Conservation (phyloP, 345 rosid species). For the Murraya koenigii region DNA sequence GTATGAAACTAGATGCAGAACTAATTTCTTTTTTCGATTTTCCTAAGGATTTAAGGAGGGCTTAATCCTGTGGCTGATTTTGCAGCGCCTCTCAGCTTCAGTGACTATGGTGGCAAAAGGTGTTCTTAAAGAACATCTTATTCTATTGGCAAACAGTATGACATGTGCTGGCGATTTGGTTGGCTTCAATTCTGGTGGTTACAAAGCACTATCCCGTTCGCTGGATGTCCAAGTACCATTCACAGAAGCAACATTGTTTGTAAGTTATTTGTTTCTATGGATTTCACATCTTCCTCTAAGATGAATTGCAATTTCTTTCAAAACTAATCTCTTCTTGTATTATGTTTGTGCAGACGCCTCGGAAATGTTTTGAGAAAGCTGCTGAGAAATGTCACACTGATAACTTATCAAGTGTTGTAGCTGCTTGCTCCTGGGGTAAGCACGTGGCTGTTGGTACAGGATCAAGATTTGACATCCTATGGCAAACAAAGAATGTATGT, state of each 20-base stretch:
- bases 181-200: slow-evolving; percentile 89
- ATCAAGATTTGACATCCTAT: slow-evolving; percentile 73
- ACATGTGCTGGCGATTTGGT: slow-evolving; percentile 80
- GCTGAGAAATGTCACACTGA: slow-evolving; percentile 82
- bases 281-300: not conserved
- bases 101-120: slow-evolving; percentile 84
- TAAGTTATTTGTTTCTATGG: slow-evolving; percentile 37
- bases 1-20: not conserved
- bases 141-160: slow-evolving; percentile 86
- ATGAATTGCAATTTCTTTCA: slow-evolving; percentile 10
- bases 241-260: slow-evolving; percentile 90
- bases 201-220: slow-evolving; percentile 66
- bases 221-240: slow-evolving; percentile 88
- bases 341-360: slow-evolving; percentile 57
- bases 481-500: slow-evolving; percentile 57
- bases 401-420: slow-evolving; percentile 75
- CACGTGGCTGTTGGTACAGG: slow-evolving; percentile 93
- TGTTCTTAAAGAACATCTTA: slow-evolving; percentile 79
- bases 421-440: slow-evolving; percentile 96
- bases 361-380: slow-evolving; percentile 88
- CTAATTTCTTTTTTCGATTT: not conserved
- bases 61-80: slow-evolving; percentile 12
- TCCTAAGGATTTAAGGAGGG: not conserved
- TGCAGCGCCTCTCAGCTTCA: slow-evolving; percentile 89
- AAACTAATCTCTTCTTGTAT: not conserved